These are phyloP conservation scores for Aspergillus ruber DNA, from an alignment of 2,329 filamentous ascomycete species.

Conservation along the genomic window DNA sequence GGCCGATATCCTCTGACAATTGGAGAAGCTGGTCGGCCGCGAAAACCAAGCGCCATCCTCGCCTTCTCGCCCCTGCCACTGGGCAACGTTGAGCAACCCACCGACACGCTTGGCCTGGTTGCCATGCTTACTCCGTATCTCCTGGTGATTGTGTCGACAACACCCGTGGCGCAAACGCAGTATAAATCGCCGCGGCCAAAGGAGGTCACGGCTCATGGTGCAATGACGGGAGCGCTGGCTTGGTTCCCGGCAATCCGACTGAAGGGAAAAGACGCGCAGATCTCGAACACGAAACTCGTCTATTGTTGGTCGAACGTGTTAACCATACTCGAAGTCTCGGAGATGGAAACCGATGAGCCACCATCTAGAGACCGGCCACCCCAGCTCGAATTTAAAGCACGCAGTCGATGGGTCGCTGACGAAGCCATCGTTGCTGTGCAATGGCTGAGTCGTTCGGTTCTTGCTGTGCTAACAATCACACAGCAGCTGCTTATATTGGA, in stretches of 20 bases:
- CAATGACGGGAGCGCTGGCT: constrained; percentile 86
- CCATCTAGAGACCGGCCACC: constrained; percentile 71
- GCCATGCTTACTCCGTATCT: constrained; percentile 95
- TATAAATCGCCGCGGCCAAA: constrained; percentile 89
- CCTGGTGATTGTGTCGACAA: constrained; percentile 94
- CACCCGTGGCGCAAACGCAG: constrained; percentile 90
- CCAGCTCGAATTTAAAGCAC: constrained; percentile 69
- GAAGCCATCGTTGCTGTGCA: constrained; percentile 95
- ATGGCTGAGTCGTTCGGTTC: constrained; percentile 89
- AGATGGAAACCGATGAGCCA: constrained; percentile 50
- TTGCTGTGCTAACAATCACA: constrained; percentile 87
- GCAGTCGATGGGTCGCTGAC: constrained; percentile 86
- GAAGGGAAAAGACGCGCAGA: constrained; percentile 64
- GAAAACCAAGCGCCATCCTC: constrained; percentile 90
- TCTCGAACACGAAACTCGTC: constrained; percentile 72
- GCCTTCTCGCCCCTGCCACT: constrained; percentile 85
- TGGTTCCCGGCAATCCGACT: constrained; percentile 97
- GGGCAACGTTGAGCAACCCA: constrained; percentile 86
- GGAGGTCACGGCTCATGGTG: constrained; percentile 80
- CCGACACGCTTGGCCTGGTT: constrained; percentile 81
- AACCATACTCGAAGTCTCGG: constrained; percentile 82
- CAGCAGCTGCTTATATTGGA: constrained; percentile 90
- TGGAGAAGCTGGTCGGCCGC: constrained; percentile 55
- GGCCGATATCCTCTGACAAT: constrained; percentile 76
- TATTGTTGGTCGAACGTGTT: constrained; percentile 99